Base-by-base conservation (phyloP, 2,329 filamentous ascomycete genomes). In the Phyllosticta paracitricarpa region DNA sequence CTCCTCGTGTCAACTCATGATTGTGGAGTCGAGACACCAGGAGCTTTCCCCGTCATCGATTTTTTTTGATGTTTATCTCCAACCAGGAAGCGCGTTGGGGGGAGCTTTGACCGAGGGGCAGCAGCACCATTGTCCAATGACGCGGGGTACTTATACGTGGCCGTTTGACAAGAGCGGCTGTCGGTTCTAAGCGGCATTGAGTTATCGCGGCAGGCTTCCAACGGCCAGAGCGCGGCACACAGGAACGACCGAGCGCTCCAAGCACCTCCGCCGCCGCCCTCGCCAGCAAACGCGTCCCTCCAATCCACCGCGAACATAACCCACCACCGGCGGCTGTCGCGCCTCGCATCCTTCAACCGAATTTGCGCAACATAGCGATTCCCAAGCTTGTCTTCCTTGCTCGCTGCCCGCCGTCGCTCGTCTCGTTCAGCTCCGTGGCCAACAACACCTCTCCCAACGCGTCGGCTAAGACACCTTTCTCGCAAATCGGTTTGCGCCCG, bases 101-200 rank as follows among this genome's bases (percentile, higher is more conserved):
- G 52, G 55, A 7, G 54, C 30, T 33, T 48, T 52, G 55, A 28
- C 57, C 28, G 55, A 57, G 58, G 54, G 55, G 59, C 59, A 61
- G 28, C 28, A 57, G 30, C 51, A 53, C 22, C 52, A 57, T 61
- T 61, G 54, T 40, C 59, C 59, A 61, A 57, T 61, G 48, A 22
- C 40, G 40, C 40, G 40, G 40, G 40, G 40, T 48, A 48, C 2
- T n/a, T 48, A n/a, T 4, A 48, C 40, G 40, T 48, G 40, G 40
- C 14, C 40, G 40, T 48, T 48, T 48, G 17, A n/a, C 40, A 48
- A 17, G 12, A 5, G 40, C 17, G 6, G n/a, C 7, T 48, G 40
- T 2, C 17, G 6, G n/a, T n/a, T 17, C 14, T 6, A n/a, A n/a
- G 17, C 40, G 40, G 40, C 40, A 48, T 17, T 5, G 14, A 48